Evolutionary conservation across 306 rosid species (phyloP).

Genomic region (Pueraria montana): DNA sequence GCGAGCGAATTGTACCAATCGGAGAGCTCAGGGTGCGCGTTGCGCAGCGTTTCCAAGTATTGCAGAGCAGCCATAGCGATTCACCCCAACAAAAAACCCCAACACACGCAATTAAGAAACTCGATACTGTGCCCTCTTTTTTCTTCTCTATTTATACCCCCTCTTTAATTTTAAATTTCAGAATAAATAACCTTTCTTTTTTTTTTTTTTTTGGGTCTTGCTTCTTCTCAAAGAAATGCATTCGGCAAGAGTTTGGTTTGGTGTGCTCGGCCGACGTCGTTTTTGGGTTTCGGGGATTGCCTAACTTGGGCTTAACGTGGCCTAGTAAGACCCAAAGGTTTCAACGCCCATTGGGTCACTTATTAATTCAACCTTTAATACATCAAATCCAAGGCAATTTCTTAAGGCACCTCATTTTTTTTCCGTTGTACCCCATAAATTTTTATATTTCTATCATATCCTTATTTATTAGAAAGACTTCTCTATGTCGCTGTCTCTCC

Average conservation of each 20-base stretch:
- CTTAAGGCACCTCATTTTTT: no score
- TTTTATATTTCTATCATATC: no score
- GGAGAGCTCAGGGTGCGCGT: slow-evolving; percentile 84
- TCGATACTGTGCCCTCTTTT: not conserved
- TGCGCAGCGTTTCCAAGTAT: slow-evolving; percentile 91
- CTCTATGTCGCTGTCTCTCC: no score
- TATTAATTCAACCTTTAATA: no score
- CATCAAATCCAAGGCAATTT: no score
- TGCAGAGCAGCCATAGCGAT: slow-evolving; percentile 91
- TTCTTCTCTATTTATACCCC: slow-evolving; percentile 46
- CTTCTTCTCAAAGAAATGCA: slow-evolving; percentile 75
- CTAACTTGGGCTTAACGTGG: no score
- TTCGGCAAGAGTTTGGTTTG: not conserved
- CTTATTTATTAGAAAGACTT: no score
- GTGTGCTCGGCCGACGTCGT: no score
- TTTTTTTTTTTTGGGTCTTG: not conserved
- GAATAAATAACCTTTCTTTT: not conserved
- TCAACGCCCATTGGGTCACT: not conserved
- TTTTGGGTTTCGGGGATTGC: no score
- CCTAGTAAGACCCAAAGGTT: not conserved
- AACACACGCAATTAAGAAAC: not conserved
- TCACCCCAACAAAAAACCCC: not conserved
- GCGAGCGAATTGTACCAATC: slow-evolving; percentile 96
- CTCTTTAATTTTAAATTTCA: not conserved
- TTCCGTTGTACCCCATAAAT: no score